A percentile compares a stretch with the other conserved stretches of the same genome.
Evolutionary conservation across 108 stramenopile species (phyloP).

Genomic region (Fragilaria crotonensis): DNA sequence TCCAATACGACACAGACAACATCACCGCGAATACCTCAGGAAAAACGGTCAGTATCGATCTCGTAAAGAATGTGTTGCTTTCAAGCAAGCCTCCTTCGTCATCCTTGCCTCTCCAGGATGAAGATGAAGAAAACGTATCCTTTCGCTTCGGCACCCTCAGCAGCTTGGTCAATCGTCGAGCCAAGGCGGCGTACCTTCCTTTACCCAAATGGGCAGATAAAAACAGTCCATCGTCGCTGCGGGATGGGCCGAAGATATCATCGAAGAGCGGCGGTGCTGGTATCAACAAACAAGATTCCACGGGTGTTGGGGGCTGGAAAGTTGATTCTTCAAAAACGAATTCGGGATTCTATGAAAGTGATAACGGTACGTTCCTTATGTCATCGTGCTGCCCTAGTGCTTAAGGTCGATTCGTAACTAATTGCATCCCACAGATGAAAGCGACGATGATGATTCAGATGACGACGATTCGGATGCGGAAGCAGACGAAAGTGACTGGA

Average conservation of each 20-base stretch:
- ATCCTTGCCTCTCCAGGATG: conserved; percentile 54
- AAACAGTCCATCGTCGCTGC: conserved; percentile 65
- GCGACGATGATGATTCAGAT: background rate
- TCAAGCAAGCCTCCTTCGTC: conserved; percentile 49
- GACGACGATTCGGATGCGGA: background rate
- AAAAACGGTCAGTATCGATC: conserved; percentile 25
- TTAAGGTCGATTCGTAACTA: too few species aligned
- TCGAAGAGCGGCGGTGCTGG: conserved; percentile 17
- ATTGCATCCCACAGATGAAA: background rate
- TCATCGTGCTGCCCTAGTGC: background rate
- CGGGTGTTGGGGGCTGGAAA: conserved; percentile 15
- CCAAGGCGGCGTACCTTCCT: conserved; percentile 60
- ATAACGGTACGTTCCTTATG: background rate
- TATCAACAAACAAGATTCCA: conserved; percentile 15
- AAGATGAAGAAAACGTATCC: conserved; percentile 18
- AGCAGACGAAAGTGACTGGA: background rate
- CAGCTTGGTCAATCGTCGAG: conserved; percentile 61
- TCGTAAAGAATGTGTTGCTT: conserved; percentile 46
- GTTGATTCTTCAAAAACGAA: background rate
- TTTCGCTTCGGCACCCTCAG: conserved; percentile 85
- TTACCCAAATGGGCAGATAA: conserved; percentile 83
- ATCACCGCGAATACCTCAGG: conserved; percentile 27
- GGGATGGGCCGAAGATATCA: conserved; percentile 48
- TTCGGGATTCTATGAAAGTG: conserved; percentile 20
- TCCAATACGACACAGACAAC: conserved; percentile 44